Evolutionary conservation across 352 stramenopile genomes (phyloP), one percentile per base, ranked within the genome.

Genomic region (Saprolegnia parasitica): DNA sequence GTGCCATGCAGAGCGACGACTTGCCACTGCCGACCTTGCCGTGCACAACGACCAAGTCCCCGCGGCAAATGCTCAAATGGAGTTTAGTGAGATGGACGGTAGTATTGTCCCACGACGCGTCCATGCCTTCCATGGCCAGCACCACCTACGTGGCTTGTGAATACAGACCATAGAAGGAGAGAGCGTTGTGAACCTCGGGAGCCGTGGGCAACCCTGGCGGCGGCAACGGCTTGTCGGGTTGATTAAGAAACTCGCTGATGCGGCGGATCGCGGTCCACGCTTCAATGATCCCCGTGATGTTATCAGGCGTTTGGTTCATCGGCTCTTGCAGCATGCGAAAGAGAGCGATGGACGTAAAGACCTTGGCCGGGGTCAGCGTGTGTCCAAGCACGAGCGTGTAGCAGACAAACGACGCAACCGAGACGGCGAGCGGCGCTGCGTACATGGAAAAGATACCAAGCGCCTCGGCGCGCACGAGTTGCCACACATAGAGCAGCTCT

Each of bases 331-430:
- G 55, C 0, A 77, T 47, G 18, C 83, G 79, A 52, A 91, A 89
- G 0, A 91, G 72, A 3, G 81, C 72, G 13, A 91, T 72, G 47
- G 78, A 86, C 20, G 76, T 89, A 63, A 91, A 91, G 13, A 91
- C 79, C 15, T 81, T 88, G 8, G 82, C 78, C 1, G 79, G 73
- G 0, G 75, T 88, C 10, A 90, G 60, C 9, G 50, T 47, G 37
- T 84, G 45, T 0, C 72, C 47, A 63, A 88, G 65, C 1, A 78
- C 68, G 15, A 87, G 55, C 11, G 74, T 68, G 35, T 88, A 84
- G 5, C 78, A 71, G 1, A 67, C 79, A 39, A 88, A 90, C 5
- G 82, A 84, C 0, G 76, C 68, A 8, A 76, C 73, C 2, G 78
- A 86, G 0, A 90, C 79, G 13, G 76, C 9, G 10, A 87, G 49